Conservation (phyloP, 192 early-diverging fungal genomes). For the Allomyces arbusculus region DNA sequence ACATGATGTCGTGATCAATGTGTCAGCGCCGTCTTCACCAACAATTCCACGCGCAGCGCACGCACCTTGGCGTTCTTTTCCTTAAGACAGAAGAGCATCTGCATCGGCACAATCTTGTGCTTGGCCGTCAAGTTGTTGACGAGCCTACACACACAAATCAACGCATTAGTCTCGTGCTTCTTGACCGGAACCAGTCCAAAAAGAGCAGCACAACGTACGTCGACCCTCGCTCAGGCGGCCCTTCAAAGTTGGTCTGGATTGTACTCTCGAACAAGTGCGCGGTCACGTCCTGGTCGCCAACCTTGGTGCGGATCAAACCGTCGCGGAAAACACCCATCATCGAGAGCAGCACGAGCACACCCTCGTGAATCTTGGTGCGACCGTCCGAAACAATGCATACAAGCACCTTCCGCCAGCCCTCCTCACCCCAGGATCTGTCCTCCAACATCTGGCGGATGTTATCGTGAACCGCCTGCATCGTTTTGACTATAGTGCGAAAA, state of each 20-base stretch:
- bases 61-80: slow-evolving; percentile 64
- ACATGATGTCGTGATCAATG: not conserved
- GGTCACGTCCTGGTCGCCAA: slow-evolving; percentile 40
- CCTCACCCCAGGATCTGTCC: slow-evolving; percentile 27
- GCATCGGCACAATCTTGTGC: slow-evolving; percentile 37
- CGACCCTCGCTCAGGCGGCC: not conserved
- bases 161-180: too few relatives aligned
- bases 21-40: too few relatives aligned
- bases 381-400: slow-evolving; percentile 69
- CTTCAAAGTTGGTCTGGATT: slow-evolving; percentile 8
- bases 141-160: not conserved
- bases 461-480: slow-evolving; percentile 1
- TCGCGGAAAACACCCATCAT: slow-evolving; percentile 71
- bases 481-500: slow-evolving; percentile 1
- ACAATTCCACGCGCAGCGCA: too few relatives aligned
- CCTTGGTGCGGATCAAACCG: slow-evolving; percentile 41
- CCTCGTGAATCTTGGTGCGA: slow-evolving; percentile 47
- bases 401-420: slow-evolving; percentile 70
- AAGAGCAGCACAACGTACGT: too few relatives aligned
- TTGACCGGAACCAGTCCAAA: too few relatives aligned
- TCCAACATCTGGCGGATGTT: not conserved
- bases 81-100: slow-evolving; percentile 71
- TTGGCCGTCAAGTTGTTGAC: not conserved
- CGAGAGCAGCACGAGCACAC: slow-evolving; percentile 45
- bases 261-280: slow-evolving; percentile 35